Conservation (phyloP, 2,329 filamentous ascomycete species). For the Microcyclospora pomicola region DNA sequence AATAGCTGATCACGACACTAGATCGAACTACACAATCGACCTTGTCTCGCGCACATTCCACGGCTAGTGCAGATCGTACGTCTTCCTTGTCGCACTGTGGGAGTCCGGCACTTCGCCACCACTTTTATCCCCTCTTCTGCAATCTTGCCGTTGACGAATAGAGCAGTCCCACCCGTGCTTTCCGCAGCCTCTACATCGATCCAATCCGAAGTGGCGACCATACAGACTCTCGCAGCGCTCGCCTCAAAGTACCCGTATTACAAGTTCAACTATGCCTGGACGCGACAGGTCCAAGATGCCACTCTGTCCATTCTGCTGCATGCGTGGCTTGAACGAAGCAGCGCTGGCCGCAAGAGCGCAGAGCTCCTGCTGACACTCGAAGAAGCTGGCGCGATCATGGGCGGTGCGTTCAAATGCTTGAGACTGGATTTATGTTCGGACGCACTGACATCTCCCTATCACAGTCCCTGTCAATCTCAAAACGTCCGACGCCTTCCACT, state of each 20-base stretch:
- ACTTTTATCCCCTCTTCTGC: not conserved
- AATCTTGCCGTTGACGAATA: not conserved
- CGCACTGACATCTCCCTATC: constrained; percentile 1
- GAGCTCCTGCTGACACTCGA: constrained; percentile 71
- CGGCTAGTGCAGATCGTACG: constrained; percentile 51
- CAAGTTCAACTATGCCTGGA: constrained; percentile 90
- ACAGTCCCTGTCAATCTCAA: constrained; percentile 84
- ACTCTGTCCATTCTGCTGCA: constrained; percentile 46
- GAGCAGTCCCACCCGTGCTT: constrained; percentile 54
- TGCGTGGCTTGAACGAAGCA: constrained; percentile 62
- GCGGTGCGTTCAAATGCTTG: constrained; percentile 40
- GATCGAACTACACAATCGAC: constrained; percentile 68
- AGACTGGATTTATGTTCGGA: not conserved
- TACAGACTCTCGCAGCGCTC: constrained; percentile 54
- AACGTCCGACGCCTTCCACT: constrained; percentile 77
- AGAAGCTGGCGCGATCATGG: constrained; percentile 65
- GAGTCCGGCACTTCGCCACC: not conserved
- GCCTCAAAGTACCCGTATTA: constrained; percentile 90
- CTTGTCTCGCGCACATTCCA: constrained; percentile 81
- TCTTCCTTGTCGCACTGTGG: constrained; percentile 6
- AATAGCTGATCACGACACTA: constrained; percentile 10
- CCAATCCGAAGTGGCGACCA: constrained; percentile 54
- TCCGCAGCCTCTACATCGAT: constrained; percentile 56
- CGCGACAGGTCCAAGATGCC: constrained; percentile 67
- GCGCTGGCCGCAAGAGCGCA: constrained; percentile 31